These are phyloP conservation scores for Debaryomyces sp. DNA, from an alignment of 1,139 yeast genomes.

Conservation along the genomic window DNA sequence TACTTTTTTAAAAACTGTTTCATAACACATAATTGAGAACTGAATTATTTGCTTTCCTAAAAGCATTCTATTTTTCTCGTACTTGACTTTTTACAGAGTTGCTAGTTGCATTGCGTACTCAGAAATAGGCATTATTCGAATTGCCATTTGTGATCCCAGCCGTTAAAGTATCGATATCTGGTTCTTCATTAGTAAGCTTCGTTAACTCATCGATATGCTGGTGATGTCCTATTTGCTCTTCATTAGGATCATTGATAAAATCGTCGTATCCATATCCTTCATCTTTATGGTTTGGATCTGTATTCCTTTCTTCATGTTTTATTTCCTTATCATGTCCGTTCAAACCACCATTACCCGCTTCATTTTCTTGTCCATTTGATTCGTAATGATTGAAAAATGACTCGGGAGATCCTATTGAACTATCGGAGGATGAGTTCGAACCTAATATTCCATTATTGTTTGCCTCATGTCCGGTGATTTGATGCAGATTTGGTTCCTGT, in stretches of 20 bases:
- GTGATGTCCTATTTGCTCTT: slow-evolving; percentile 12
- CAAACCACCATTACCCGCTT: background rate
- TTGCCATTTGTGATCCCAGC: slow-evolving; percentile 32
- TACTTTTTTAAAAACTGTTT: background rate
- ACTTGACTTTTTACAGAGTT: background rate
- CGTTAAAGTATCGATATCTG: slow-evolving; percentile 36
- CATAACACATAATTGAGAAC: slow-evolving; percentile 11
- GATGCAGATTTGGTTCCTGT: slow-evolving; percentile 4
- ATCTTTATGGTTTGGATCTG: slow-evolving; percentile 14
- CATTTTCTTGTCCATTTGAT: slow-evolving; percentile 9
- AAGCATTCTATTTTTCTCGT: background rate
- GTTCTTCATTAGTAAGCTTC: slow-evolving; percentile 31
- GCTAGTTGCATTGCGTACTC: background rate
- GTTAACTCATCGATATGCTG: slow-evolving; percentile 29
- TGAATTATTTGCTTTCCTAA: slow-evolving; percentile 6
- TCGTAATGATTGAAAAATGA: slow-evolving; percentile 12
- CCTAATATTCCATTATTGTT: slow-evolving; percentile 10
- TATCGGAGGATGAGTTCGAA: slow-evolving; percentile 10
- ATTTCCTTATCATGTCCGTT: slow-evolving; percentile 8
- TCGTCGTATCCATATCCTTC: slow-evolving; percentile 36
- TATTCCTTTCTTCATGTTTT: slow-evolving; percentile 9
- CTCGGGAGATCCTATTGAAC: slow-evolving; percentile 12
- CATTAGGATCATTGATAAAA: slow-evolving; percentile 24
- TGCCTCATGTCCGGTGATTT: slow-evolving; percentile 5
- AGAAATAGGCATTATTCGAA: slow-evolving; percentile 18